Evolutionary conservation across 2,329 filamentous ascomycete genomes (phyloP).

Genomic region (Alternaria sp.): DNA sequence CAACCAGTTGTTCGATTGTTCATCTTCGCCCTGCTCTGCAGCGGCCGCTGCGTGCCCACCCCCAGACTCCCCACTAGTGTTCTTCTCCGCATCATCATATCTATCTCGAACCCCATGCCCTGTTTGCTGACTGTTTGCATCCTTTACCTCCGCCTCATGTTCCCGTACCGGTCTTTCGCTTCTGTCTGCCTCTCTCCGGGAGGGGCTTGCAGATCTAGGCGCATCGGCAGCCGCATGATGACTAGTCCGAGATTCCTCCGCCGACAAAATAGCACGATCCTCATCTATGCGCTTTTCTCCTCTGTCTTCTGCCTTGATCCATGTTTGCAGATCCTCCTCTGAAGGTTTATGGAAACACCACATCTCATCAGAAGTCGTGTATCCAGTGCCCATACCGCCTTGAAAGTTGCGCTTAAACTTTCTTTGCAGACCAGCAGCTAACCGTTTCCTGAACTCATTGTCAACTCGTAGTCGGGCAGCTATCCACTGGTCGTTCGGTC

Average conservation of each 20-base stretch:
- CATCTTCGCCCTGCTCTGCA: constrained; percentile 7
- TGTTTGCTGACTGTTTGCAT: background rate
- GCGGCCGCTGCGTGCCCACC: background rate
- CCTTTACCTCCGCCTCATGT: background rate
- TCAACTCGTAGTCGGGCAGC: constrained; percentile 64
- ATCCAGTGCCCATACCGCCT: constrained; percentile 37
- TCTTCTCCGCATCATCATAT: constrained; percentile 4
- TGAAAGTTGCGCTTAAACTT: constrained; percentile 43
- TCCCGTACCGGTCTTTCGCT: constrained; percentile 8
- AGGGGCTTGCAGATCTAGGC: background rate
- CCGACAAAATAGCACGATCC: constrained; percentile 11
- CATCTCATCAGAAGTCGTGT: constrained; percentile 56
- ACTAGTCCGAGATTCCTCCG: background rate
- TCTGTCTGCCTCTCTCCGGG: constrained; percentile 2
- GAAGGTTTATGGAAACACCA: constrained; percentile 59
- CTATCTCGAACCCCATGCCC: constrained; percentile 7
- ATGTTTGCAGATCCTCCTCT: constrained; percentile 33
- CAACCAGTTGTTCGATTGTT: constrained; percentile 16
- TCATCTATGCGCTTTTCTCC: constrained; percentile 29
- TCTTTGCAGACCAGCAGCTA: constrained; percentile 54
- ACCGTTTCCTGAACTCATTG: constrained; percentile 62
- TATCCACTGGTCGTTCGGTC: constrained; percentile 65
- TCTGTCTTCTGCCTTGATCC: constrained; percentile 27
- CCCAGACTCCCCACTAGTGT: background rate
- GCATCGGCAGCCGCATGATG: background rate